Percentiles rank a stretch among this genome's conserved stretches.
phyloP scores from a whole-genome alignment of 805 yeast species.

The Candida nonsorbophila region DNA sequence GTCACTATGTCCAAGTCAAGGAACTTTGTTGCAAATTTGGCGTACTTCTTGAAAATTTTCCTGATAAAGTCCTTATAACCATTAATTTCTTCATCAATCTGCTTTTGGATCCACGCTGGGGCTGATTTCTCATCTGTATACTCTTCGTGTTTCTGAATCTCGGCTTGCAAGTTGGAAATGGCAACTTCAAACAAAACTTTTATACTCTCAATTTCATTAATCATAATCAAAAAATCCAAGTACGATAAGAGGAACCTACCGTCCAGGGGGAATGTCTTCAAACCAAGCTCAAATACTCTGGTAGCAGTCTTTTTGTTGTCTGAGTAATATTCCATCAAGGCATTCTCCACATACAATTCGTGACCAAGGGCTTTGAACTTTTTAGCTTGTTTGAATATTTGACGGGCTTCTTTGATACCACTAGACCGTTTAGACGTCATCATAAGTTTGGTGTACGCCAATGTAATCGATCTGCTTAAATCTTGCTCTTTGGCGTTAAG shows the following conservation, averaged over 20 bases:
- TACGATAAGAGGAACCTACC: conserved; percentile 65
- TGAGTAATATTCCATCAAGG: conserved; percentile 70
- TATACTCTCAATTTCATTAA: conserved; percentile 68
- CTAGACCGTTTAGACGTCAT: conserved; percentile 60
- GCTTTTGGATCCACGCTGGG: conserved; percentile 41
- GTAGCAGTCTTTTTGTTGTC: conserved; percentile 65
- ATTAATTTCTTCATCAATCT: conserved; percentile 26
- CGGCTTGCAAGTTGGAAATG: conserved; percentile 46
- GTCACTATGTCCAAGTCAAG: conserved; percentile 67
- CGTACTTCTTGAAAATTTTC: conserved; percentile 41
- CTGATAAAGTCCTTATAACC: conserved; percentile 21
- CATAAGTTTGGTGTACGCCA: conserved; percentile 66
- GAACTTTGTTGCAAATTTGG: conserved; percentile 61
- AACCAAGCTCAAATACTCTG: conserved; percentile 74
- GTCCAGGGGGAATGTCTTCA: conserved; percentile 49
- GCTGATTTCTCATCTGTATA: conserved; percentile 16
- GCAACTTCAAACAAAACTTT: conserved; percentile 81
- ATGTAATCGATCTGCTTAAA: conserved; percentile 44
- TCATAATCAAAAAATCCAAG: conserved; percentile 62
- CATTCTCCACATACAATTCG: conserved; percentile 77
- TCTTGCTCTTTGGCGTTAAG: conserved; percentile 17
- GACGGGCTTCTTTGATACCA: conserved; percentile 70
- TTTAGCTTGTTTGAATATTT: conserved; percentile 62
- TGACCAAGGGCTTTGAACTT: conserved; percentile 53
- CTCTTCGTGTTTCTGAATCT: conserved; percentile 22